Evolutionary conservation across 257 asterid species (phyloP).

Genomic region (Solanum neorickii): DNA sequence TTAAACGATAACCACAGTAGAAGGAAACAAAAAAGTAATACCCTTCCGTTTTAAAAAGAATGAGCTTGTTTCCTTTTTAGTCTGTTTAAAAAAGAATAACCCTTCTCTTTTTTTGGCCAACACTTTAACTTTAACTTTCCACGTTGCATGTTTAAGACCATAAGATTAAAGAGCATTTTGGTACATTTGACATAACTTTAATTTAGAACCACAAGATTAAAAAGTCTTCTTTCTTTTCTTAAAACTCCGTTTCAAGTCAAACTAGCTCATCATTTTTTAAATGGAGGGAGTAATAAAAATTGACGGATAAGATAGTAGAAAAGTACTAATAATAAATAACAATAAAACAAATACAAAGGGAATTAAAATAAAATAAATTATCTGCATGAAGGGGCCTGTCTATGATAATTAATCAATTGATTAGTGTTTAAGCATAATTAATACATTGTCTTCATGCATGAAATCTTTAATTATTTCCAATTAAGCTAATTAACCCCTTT

Average conservation of each 20-base stretch:
- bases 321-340: neutral
- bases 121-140: too few species aligned
- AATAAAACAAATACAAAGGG: neutral
- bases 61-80: too few species aligned
- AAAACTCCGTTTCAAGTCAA: too few species aligned
- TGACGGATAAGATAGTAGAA: neutral
- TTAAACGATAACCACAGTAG: neutral
- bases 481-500: neutral
- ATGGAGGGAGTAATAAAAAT: neutral
- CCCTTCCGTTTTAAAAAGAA: too few species aligned
- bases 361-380: neutral
- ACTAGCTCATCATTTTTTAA: too few species aligned
- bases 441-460: neutral
- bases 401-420: neutral
- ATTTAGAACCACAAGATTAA: too few species aligned
- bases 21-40: too few species aligned
- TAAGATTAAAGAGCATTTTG: too few species aligned
- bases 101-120: accelerated
- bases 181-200: too few species aligned
- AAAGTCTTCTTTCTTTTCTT: too few species aligned
- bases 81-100: too few species aligned
- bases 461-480: neutral
- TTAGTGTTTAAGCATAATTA: neutral
- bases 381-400: neutral
- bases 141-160: too few species aligned